These are phyloP conservation scores for Boletus hoseneyae DNA, from an alignment of 1,284 basidiomycete genomes.

Conservation along the genomic window DNA sequence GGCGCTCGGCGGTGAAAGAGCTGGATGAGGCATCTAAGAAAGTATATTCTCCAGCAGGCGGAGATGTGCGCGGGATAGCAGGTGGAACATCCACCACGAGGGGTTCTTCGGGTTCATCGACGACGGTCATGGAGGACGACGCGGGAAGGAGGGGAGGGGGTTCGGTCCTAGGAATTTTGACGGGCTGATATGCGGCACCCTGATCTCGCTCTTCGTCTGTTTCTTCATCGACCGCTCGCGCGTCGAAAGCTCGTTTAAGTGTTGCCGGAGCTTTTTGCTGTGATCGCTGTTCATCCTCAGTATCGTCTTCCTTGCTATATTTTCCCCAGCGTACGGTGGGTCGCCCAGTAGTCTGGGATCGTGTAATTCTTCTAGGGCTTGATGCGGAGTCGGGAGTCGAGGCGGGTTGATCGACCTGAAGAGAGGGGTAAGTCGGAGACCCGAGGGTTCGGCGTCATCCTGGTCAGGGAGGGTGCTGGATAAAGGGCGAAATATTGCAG, in stretches of 20 bases:
- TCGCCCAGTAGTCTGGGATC: constrained; percentile 34
- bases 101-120: constrained; percentile 24
- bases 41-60: constrained; percentile 33
- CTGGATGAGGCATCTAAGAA: constrained; percentile 36
- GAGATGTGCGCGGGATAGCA: constrained; percentile 19
- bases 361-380: constrained; percentile 27
- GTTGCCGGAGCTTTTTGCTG: constrained; percentile 17
- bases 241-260: constrained; percentile 35
- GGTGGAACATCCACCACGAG: constrained; percentile 10
- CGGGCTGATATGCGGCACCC: constrained; percentile 16
- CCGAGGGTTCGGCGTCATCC: constrained; percentile 31
- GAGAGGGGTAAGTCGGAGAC: constrained; percentile 21
- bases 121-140: constrained; percentile 31
- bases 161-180: constrained; percentile 31
- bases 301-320: constrained; percentile 31
- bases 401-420: constrained; percentile 21
- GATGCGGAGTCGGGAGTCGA: constrained; percentile 29
- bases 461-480: constrained; percentile 30
- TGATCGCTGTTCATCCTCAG: constrained; percentile 25
- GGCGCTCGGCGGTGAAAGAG: constrained; percentile 34
- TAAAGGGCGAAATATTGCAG: constrained; percentile 30
- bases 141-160: constrained; percentile 23
- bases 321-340: constrained; percentile 35
- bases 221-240: constrained; percentile 34
- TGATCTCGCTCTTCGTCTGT: constrained; percentile 31